Base-by-base conservation (phyloP, 176 grass and related monocot genomes). In the Musa schizocarpa region DNA sequence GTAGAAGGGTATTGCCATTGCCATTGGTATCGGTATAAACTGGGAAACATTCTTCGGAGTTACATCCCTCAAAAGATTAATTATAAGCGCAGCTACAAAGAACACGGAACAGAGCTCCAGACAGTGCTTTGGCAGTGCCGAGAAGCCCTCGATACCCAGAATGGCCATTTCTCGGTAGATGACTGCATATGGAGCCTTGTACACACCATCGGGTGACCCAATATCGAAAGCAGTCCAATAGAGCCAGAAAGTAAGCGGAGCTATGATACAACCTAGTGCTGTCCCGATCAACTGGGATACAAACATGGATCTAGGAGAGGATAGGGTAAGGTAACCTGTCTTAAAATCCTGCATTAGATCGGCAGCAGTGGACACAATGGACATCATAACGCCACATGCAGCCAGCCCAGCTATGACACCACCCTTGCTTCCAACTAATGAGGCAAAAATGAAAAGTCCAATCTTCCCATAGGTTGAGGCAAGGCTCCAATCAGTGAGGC, bases 281-380 rank as follows among this genome's bases (percentile, higher is more conserved):
- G 92, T 96, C 73, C 88, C 92, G 17, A 89, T 91, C 69, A 96
- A 57, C 78, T 91, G 92, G 4, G 92, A 96, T 54, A 96, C 86
- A 74, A 96, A 96, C 92, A 91, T 96, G 53, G 88, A 96, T 66
- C 83, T 82, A 9, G 92, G 92, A 54, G 92, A 96, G 9, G 88
- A 88, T 13, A 89, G 83, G 22, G 92, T 96, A n/a, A 96, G 79
- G 63, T 96, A 96, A 14, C 92, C 92, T 1, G 92, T 96, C 85
- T 91, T 96, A 76, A 96, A 96, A 81, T 96, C 92, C 79, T 96
- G 92, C 92, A 96, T 96, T 50, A 96, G 88, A 87, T 96, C 92
- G 6, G 92, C 86, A 48, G 86, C 92, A 23, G 92, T 96, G 17
- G 92, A 87, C 2, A 96, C 86, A 1, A 96, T 92, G 19, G 92